Base-by-base conservation (phyloP, 2,329 filamentous ascomycete genomes). In the Sarocladiaceae sp. region DNA sequence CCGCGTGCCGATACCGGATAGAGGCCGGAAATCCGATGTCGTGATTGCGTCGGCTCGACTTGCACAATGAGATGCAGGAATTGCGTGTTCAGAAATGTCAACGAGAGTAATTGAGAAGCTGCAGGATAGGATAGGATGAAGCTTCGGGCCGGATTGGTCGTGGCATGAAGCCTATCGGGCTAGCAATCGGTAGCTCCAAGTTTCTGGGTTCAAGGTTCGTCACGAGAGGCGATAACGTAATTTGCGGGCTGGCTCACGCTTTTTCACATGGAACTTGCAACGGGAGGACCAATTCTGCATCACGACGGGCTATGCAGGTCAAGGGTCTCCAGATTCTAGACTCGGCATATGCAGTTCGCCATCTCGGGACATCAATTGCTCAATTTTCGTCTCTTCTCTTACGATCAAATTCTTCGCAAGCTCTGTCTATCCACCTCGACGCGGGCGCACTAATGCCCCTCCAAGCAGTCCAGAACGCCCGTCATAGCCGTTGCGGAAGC, bases 201-300 rank as follows among this genome's bases (percentile, higher is more conserved):
- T 5, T 25, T 28, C 23, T n/a, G 4, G 23, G 40, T 23, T 40
- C 37, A 12, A 40, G 40, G 23, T 44, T 44, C 17, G 5, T 23
- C 40, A 44, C 40, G 40, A 44, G 40, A 44, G 40, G 17, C 13
- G 40, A 44, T 44, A 44, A 44, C 40, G 40, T 44, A 44, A 44
- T 44, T 44, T 44, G 40, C 40, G 40, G 40, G 40, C 17, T 22
- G 12, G 22, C 28, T 44, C 28, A 23, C 40, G 40, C 26, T 44
- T 25, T 44, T 44, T n/a, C 15, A 22, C 15, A 12, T 28, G 12
- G 23, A 28, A 26, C 28, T 23, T 44, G 12, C 40, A 44, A 23
- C 40, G 23, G 23, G 15, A 4, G 11, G 15, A n/a, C 12, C 20
- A 44, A 28, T 22, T 4, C 23, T 10, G 40, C 18, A 22, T 3